Evolutionary conservation across 2,329 filamentous ascomycete genomes (phyloP), one percentile per base, ranked within the genome.

Genomic region (Penicillium occitanis): DNA sequence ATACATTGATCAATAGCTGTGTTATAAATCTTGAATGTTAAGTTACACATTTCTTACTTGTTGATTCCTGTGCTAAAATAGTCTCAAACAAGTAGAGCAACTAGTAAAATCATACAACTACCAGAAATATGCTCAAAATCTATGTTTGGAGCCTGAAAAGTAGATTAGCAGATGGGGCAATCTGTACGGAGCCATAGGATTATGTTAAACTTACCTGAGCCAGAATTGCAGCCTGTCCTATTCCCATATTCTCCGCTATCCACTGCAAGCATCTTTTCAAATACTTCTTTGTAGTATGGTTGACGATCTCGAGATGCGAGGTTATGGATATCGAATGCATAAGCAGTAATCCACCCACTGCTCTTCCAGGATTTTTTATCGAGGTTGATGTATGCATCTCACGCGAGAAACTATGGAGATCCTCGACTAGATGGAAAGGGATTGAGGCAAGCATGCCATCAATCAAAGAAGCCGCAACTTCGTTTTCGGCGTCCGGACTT

Each of bases 211-310:
- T 28, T 46, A 61, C 63, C 22, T 30, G 35, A 14, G 57, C 63
- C 13, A 65, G 22, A 17, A 53, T 51, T 1, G 63, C 17, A 13
- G 63, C 63, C 35, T 65, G 63, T 2, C 63, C 63, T 13, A 65
- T 61, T 8, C 63, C 63, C 63, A 65, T 65, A 50, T 59, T 17
- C 28, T 61, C 8, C 5, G 55, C 46, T 14, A 65, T 65, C 63
- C 63, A 65, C 14, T 19, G 0, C 33, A 65, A 22, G 35, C 63
- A 65, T 2, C 14, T 17, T 3, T 59, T 61, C 1, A 65, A 25
- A 59, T 65, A 44, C 1, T 25, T 10, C 5, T 48, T 22, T 35
- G 25, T 30, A 3, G 19, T 13, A 2, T 1, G 2, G 2, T 40
- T 33, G 14, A 65, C 35, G 37, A 61, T 65, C 4, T 25, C 17